Evolutionary conservation across 352 stramenopile genomes (phyloP).

Genomic region (Globisporangium spinosum): DNA sequence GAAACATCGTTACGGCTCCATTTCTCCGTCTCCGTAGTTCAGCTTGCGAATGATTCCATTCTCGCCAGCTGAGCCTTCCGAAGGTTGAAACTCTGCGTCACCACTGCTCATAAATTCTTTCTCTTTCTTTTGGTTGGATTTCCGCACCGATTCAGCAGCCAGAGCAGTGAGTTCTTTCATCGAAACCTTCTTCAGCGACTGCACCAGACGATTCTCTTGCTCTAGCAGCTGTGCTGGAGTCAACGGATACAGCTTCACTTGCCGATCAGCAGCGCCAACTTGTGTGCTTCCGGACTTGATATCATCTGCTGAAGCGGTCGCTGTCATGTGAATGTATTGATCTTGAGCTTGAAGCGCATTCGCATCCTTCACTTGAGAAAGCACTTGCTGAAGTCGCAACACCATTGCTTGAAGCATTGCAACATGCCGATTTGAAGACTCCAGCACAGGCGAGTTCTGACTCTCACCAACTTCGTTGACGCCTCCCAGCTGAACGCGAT

Average conservation of each 20-base stretch:
- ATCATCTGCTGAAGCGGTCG: slow-evolving; percentile 8
- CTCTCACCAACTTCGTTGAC: slow-evolving; percentile 16
- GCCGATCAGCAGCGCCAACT: slow-evolving; percentile 9
- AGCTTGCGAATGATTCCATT: slow-evolving; percentile 17
- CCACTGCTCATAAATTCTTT: slow-evolving; percentile 2
- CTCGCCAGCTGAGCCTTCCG: neutral
- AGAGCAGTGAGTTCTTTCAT: slow-evolving; percentile 42
- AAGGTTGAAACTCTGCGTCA: neutral
- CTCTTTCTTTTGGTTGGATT: slow-evolving; percentile 23
- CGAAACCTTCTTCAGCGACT: slow-evolving; percentile 47
- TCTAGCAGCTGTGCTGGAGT: slow-evolving; percentile 36
- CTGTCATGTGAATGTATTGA: slow-evolving; percentile 36
- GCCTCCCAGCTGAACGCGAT: slow-evolving; percentile 23
- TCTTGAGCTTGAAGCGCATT: slow-evolving; percentile 34
- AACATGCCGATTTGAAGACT: slow-evolving; percentile 25
- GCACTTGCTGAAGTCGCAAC: slow-evolving; percentile 29
- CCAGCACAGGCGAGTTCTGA: slow-evolving; percentile 17
- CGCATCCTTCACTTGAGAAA: slow-evolving; percentile 27
- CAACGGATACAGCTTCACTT: slow-evolving; percentile 35
- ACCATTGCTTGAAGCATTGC: slow-evolving; percentile 30
- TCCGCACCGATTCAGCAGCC: slow-evolving; percentile 28
- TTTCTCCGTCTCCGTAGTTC: slow-evolving; percentile 16
- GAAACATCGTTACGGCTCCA: slow-evolving; percentile 14
- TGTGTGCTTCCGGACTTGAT: neutral
- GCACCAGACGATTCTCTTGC: slow-evolving; percentile 40